These are phyloP conservation scores for Paecilomyces sp. DNA, from an alignment of 2,329 filamentous ascomycete genomes.

Conservation along the genomic window DNA sequence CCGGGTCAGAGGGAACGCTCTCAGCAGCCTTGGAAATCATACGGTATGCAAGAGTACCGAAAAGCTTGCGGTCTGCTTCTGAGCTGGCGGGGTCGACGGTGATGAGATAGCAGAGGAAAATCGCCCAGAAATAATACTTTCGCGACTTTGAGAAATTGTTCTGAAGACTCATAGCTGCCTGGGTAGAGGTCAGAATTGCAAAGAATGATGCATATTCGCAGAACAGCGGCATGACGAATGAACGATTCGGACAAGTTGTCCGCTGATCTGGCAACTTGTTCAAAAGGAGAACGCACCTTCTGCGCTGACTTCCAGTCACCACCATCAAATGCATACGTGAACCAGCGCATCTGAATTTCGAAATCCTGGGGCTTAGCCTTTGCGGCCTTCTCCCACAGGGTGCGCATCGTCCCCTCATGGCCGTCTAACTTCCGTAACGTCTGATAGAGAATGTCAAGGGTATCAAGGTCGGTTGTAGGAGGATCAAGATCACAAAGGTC, in stretches of 20 bases:
- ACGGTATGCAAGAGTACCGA: constrained; percentile 44
- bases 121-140: constrained; percentile 44
- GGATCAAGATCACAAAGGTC: constrained; percentile 35
- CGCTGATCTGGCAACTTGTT: neutral
- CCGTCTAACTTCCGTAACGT: constrained; percentile 30
- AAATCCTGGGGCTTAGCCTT: constrained; percentile 36
- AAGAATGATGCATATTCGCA: neutral
- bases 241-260: neutral
- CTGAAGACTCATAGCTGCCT: constrained; percentile 45
- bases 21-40: constrained; percentile 42
- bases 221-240: neutral
- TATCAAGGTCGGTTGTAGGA: constrained; percentile 37
- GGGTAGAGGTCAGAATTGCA: constrained; percentile 11
- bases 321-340: constrained; percentile 32
- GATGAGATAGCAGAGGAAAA: constrained; percentile 39
- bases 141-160: constrained; percentile 42
- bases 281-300: constrained; percentile 31
- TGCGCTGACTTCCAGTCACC: constrained; percentile 42
- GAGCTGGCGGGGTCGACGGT: constrained; percentile 27
- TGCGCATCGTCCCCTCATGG: constrained; percentile 25
- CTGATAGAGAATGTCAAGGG: constrained; percentile 35
- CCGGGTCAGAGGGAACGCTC: constrained; percentile 35
- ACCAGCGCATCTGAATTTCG: constrained; percentile 40
- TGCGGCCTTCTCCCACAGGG: constrained; percentile 42
- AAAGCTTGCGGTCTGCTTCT: constrained; percentile 37